phyloP scores from a whole-genome alignment of 345 rosid genomes.

The Eucalyptus pauciflora region DNA sequence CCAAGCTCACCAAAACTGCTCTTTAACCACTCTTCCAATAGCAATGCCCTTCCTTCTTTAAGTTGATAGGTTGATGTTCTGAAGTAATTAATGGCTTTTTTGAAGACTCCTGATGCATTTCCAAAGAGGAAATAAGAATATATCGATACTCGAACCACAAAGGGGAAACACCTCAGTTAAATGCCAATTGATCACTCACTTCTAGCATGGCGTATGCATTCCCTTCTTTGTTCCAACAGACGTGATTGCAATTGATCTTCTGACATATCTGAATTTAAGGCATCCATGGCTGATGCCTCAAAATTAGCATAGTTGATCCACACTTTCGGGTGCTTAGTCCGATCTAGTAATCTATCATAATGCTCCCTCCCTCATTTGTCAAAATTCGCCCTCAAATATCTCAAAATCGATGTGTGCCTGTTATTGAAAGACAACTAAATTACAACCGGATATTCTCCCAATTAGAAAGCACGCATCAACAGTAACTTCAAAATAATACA shows the following conservation, averaged over 20 bases:
- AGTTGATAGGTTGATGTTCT: conserved; percentile 57
- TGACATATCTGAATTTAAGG: not conserved
- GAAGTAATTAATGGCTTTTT: conserved; percentile 58
- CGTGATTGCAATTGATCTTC: conserved; percentile 13
- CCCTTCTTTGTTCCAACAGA: conserved; percentile 16
- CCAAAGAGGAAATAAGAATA: not conserved
- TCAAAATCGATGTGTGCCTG: conserved; percentile 92
- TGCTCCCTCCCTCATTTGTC: conserved; percentile 38
- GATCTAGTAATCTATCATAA: conserved; percentile 63
- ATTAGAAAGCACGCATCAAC: not conserved
- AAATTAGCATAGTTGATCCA: conserved; percentile 22
- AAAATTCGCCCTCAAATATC: conserved; percentile 64
- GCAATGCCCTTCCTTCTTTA: conserved; percentile 83
- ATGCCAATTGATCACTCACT: conserved; percentile 25
- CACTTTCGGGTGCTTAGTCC: conserved; percentile 74
- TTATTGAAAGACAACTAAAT: not conserved
- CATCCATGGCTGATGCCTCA: conserved; percentile 6
- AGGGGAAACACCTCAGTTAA: not conserved
- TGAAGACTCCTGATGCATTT: conserved; percentile 38
- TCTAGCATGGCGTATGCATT: conserved; percentile 49
- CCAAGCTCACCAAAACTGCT: conserved; percentile 54
- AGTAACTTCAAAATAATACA: not conserved
- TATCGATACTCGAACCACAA: not conserved
- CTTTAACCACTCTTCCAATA: conserved; percentile 83
- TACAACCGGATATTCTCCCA: no score